A percentile compares a stretch with the other conserved stretches of the same genome.
Evolutionary conservation across 2,329 filamentous ascomycete genomes (phyloP).

Genomic region (Cytospora schulzeri): DNA sequence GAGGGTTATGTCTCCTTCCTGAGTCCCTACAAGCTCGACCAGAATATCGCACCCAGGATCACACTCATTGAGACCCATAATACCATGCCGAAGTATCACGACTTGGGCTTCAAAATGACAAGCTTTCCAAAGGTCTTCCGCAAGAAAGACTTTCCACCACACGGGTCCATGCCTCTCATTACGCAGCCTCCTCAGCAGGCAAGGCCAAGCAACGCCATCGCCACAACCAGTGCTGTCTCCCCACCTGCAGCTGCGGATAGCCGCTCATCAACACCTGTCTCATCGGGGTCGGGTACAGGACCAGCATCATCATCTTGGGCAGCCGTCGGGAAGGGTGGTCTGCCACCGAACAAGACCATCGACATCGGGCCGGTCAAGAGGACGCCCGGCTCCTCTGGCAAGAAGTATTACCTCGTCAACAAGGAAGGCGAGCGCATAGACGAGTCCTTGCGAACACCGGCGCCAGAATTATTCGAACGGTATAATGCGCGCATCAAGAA

Average conservation of each 20-base stretch:
- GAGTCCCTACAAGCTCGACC: constrained; percentile 4
- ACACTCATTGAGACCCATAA: constrained; percentile 8
- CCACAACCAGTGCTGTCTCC: not conserved
- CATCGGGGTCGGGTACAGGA: not conserved
- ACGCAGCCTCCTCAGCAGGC: not conserved
- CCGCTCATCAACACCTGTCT: not conserved
- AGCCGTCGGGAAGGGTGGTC: constrained; percentile 25
- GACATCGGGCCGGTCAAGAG: constrained; percentile 35
- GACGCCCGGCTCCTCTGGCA: not conserved
- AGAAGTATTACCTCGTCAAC: constrained; percentile 36
- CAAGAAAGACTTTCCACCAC: not conserved
- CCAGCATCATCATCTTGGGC: constrained; percentile 29
- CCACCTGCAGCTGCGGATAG: not conserved
- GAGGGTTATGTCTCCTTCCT: constrained; percentile 12
- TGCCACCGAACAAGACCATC: constrained; percentile 30
- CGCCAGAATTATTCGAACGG: constrained; percentile 28
- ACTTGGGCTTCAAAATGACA: not conserved
- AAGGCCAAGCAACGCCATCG: not conserved
- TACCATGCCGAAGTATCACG: not conserved
- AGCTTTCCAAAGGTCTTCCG: constrained; percentile 5
- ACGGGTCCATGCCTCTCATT: not conserved
- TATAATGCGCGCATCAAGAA: constrained; percentile 30
- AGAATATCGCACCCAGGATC: not conserved
- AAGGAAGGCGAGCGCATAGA: constrained; percentile 37
- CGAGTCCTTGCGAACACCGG: constrained; percentile 32